Evolutionary conservation across 2,329 filamentous ascomycete genomes (phyloP).

Genomic region (Pestalotiopsis sp.): DNA sequence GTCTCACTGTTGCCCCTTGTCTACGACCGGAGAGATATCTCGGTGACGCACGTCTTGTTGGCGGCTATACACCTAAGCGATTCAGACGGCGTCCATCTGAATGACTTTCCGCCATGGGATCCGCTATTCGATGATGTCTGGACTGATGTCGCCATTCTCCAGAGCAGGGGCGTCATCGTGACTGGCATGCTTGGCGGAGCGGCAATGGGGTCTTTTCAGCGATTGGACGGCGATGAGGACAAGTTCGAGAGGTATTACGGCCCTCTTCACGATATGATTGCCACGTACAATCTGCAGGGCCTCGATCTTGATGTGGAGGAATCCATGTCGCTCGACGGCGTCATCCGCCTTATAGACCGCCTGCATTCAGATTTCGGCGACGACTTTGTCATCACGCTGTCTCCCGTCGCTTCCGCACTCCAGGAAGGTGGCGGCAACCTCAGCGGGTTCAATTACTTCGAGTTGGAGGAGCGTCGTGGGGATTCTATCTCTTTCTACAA

Average conservation of each 20-base stretch:
- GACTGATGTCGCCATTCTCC: slow-evolving; percentile 74
- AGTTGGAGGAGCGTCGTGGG: slow-evolving; percentile 70
- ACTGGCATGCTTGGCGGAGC: slow-evolving; percentile 89
- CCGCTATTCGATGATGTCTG: slow-evolving; percentile 73
- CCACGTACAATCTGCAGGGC: slow-evolving; percentile 64
- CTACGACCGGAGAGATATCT: slow-evolving; percentile 44
- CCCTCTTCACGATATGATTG: slow-evolving; percentile 68
- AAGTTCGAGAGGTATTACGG: slow-evolving; percentile 75
- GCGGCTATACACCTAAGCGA: slow-evolving; percentile 85
- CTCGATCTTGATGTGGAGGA: slow-evolving; percentile 84
- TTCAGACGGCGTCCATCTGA: slow-evolving; percentile 69
- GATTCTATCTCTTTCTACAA: slow-evolving; percentile 82
- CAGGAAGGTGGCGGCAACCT: slow-evolving; percentile 61
- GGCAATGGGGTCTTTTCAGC: slow-evolving; percentile 69
- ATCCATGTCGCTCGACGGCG: slow-evolving; percentile 66
- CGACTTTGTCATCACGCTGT: slow-evolving; percentile 76
- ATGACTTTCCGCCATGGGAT: slow-evolving; percentile 74
- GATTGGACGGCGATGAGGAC: slow-evolving; percentile 56
- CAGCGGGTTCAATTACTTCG: slow-evolving; percentile 80
- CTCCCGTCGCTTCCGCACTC: slow-evolving; percentile 77
- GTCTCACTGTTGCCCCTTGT: slow-evolving; percentile 58
- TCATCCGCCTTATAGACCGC: slow-evolving; percentile 68
- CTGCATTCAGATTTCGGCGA: slow-evolving; percentile 70
- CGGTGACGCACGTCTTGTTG: slow-evolving; percentile 79
- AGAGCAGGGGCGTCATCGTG: slow-evolving; percentile 75